A percentile compares a stretch with the other conserved stretches of the same genome.
Conservation (phyloP, 1,284 basidiomycete genomes). For the Tilletiopsis washingtonensis region DNA sequence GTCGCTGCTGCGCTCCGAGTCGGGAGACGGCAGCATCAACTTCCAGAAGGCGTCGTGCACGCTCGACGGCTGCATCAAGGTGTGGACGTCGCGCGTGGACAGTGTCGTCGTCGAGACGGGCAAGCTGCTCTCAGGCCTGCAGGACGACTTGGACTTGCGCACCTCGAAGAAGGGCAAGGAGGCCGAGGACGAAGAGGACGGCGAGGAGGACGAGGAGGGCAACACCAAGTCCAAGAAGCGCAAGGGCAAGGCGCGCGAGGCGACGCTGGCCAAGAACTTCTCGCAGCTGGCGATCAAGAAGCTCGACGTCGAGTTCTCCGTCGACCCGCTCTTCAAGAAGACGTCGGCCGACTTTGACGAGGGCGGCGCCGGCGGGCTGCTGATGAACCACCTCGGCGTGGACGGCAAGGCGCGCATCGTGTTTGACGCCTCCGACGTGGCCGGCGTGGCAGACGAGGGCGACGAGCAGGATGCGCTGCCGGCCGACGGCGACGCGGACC, state of each 20-base stretch:
- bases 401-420: slow-evolving; percentile 81
- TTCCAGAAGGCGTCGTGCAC: slow-evolving; percentile 97
- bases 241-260: slow-evolving; percentile 44
- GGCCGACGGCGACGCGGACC: slow-evolving; percentile 7
- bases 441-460: slow-evolving; percentile 66
- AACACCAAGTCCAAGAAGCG: slow-evolving; percentile 57
- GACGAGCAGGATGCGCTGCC: slow-evolving; percentile 3
- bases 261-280: slow-evolving; percentile 43
- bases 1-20: slow-evolving; percentile 65
- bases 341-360: slow-evolving; percentile 98
- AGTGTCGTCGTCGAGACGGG: slow-evolving; percentile 94
- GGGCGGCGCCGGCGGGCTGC: slow-evolving; percentile 77
- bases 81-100: slow-evolving; percentile 97
- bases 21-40: slow-evolving; percentile 61
- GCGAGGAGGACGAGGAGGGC: slow-evolving; percentile 62
- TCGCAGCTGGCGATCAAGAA: slow-evolving; percentile 77
- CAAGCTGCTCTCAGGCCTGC: slow-evolving; percentile 85
- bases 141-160: slow-evolving; percentile 51
- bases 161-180: slow-evolving; percentile 48
- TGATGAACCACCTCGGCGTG: slow-evolving; percentile 54
- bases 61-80: slow-evolving; percentile 97
- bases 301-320: slow-evolving; percentile 66
- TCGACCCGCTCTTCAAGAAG: slow-evolving; percentile 95
- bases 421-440: slow-evolving; percentile 90
- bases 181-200: slow-evolving; percentile 49